Evolutionary conservation across 305 asterid genomes (phyloP).

Genomic region (Solanum aculeatissimum): DNA sequence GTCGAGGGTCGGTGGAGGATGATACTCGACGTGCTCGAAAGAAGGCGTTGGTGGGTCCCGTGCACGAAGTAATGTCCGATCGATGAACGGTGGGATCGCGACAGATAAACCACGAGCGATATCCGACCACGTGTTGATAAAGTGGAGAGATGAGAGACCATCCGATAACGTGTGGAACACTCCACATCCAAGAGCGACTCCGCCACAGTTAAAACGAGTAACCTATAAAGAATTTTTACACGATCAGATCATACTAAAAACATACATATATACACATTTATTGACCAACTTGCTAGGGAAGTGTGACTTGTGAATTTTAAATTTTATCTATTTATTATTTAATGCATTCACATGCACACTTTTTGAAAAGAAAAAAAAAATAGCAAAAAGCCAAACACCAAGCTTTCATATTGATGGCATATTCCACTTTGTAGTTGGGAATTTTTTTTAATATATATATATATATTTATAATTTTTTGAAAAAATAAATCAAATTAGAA

Average conservation of each 20-base stretch:
- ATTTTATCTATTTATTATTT: neutral
- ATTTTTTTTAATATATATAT: too few relatives aligned
- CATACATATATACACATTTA: neutral
- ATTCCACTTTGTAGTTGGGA: too few relatives aligned
- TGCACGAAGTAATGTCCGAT: constrained; percentile 33
- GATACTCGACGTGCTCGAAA: constrained; percentile 49
- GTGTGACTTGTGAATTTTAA: neutral
- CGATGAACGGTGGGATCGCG: constrained; percentile 40
- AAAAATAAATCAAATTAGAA: neutral
- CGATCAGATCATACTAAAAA: neutral
- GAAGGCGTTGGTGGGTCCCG: constrained; percentile 1
- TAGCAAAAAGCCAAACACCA: neutral
- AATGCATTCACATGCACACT: neutral
- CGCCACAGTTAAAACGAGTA: constrained; percentile 51
- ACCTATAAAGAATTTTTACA: constrained; percentile 7
- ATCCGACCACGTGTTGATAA: constrained; percentile 69
- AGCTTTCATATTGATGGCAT: neutral
- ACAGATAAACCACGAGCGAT: constrained; percentile 40
- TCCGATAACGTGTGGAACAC: constrained; percentile 68
- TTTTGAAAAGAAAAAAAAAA: neutral
- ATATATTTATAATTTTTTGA: neutral
- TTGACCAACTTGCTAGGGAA: neutral
- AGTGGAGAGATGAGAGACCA: constrained; percentile 62
- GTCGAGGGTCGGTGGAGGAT: constrained; percentile 45
- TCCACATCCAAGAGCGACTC: constrained; percentile 54